Conservation (phyloP, 495 filamentous ascomycete species). For the Neurospora intermedia region DNA sequence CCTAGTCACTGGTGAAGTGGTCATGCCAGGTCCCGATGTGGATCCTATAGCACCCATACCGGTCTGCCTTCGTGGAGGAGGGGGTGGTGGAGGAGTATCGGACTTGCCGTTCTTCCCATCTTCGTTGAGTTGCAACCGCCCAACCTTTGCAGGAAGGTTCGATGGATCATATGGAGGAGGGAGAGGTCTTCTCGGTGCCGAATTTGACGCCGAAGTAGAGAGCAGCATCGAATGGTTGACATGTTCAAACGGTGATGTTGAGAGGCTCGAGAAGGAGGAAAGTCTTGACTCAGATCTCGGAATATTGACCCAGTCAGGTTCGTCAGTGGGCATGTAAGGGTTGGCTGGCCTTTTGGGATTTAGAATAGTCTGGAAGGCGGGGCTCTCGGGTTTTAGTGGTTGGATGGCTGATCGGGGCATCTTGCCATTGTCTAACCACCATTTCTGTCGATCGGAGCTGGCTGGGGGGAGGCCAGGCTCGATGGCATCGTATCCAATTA, state of each 20-base stretch:
- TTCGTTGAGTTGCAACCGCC: slow-evolving; percentile 26
- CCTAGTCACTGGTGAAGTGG: slow-evolving; percentile 5
- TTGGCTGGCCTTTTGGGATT: slow-evolving; percentile 71
- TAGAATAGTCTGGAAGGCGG: slow-evolving; percentile 40
- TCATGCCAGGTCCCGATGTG: not conserved
- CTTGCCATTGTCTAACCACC: slow-evolving; percentile 87
- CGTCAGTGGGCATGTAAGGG: slow-evolving; percentile 58
- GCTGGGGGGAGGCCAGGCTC: slow-evolving; percentile 75
- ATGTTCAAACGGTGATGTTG: slow-evolving; percentile 37
- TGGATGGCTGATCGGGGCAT: slow-evolving; percentile 61
- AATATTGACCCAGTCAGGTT: slow-evolving; percentile 70
- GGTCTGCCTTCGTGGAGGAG: slow-evolving; percentile 38
- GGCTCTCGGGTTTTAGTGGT: slow-evolving; percentile 43
- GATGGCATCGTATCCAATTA: slow-evolving; percentile 62
- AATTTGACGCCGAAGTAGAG: slow-evolving; percentile 30
- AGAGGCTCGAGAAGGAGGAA: slow-evolving; percentile 33
- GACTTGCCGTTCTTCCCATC: slow-evolving; percentile 17
- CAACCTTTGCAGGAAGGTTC: slow-evolving; percentile 28
- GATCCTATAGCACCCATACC: slow-evolving; percentile 2
- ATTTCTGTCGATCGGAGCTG: slow-evolving; percentile 80
- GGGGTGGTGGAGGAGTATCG: slow-evolving; percentile 33
- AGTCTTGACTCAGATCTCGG: slow-evolving; percentile 35
- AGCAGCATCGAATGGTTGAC: slow-evolving; percentile 35
- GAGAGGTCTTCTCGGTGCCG: slow-evolving; percentile 32
- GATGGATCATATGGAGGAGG: slow-evolving; percentile 45